Conservation (phyloP, 1,284 basidiomycete genomes). For the Puccinia polysora region DNA sequence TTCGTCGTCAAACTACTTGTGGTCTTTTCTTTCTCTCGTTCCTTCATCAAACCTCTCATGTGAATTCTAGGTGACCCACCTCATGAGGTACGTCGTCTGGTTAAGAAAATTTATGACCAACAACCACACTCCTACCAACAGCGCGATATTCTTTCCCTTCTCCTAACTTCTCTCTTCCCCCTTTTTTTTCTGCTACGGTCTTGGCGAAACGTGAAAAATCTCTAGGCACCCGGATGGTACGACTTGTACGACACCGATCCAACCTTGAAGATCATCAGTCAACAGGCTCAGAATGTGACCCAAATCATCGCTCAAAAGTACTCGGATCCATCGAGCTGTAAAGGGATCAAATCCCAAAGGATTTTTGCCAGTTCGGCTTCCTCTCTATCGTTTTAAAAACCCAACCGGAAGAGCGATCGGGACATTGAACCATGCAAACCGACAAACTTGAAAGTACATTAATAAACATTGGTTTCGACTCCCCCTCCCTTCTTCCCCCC, state of each 20-base stretch:
- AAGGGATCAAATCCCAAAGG: background rate
- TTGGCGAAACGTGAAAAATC: background rate
- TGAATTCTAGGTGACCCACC: slow-evolving; percentile 43
- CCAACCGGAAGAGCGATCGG: too few species aligned
- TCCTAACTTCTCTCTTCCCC: too few species aligned
- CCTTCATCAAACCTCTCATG: too few species aligned
- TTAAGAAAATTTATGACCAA: too few species aligned
- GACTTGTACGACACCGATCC: slow-evolving; percentile 47
- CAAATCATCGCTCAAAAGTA: slow-evolving; percentile 15
- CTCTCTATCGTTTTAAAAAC: too few species aligned
- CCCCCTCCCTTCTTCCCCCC: too few species aligned
- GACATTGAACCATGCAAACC: too few species aligned
- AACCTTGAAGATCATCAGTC: slow-evolving; percentile 44
- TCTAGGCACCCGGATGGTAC: slow-evolving; percentile 47
- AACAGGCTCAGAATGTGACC: slow-evolving; percentile 38
- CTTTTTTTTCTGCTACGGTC: slow-evolving; percentile 8
- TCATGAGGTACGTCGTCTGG: slow-evolving; percentile 17
- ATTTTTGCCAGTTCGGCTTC: slow-evolving; percentile 7
- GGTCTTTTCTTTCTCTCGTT: too few species aligned
- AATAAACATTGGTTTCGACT: too few species aligned
- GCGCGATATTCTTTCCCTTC: too few species aligned
- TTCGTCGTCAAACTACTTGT: background rate
- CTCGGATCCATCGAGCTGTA: background rate
- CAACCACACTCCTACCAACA: too few species aligned
- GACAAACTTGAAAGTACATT: too few species aligned